phyloP scores from a whole-genome alignment of 768 basidiomycete species.

The Cubamyces lactineus region DNA sequence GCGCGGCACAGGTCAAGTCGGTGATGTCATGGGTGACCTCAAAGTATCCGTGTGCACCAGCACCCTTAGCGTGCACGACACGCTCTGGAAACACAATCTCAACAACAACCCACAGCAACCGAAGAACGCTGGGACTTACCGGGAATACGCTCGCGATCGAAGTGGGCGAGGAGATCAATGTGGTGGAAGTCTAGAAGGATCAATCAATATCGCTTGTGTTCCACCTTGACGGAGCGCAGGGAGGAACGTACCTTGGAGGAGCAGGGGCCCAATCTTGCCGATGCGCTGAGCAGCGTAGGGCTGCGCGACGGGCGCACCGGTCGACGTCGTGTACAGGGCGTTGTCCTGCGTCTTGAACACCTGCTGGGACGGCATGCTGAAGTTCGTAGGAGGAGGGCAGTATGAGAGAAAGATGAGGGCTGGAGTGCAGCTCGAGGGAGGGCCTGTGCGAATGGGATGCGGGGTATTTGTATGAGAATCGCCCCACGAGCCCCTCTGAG shows the following conservation, averaged over 20 bases:
- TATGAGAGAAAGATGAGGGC: slow-evolving; percentile 13
- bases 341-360: slow-evolving; percentile 57
- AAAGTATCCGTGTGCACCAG: slow-evolving; percentile 93
- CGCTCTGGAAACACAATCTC: slow-evolving; percentile 53
- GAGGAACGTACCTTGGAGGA: slow-evolving; percentile 71
- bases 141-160: slow-evolving; percentile 94
- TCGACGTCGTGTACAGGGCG: slow-evolving; percentile 83
- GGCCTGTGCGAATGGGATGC: slow-evolving; percentile 15
- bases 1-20: slow-evolving; percentile 73
- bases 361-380: slow-evolving; percentile 65
- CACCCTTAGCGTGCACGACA: slow-evolving; percentile 91
- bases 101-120: background rate
- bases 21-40: slow-evolving; percentile 84
- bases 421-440: slow-evolving; percentile 6
- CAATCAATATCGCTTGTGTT: slow-evolving; percentile 18
- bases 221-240: background rate
- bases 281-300: slow-evolving; percentile 82
- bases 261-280: slow-evolving; percentile 77
- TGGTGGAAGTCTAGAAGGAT: slow-evolving; percentile 76
- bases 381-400: background rate
- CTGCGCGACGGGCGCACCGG: slow-evolving; percentile 73
- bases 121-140: slow-evolving; percentile 21
- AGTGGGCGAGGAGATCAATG: slow-evolving; percentile 89
- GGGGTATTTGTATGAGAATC: slow-evolving; percentile 22
- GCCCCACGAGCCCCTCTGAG: background rate